A percentile compares a stretch with the other conserved stretches of the same genome.
Conservation (phyloP, 2,329 filamentous ascomycete genomes). For the Amylocarpus encephaloides region DNA sequence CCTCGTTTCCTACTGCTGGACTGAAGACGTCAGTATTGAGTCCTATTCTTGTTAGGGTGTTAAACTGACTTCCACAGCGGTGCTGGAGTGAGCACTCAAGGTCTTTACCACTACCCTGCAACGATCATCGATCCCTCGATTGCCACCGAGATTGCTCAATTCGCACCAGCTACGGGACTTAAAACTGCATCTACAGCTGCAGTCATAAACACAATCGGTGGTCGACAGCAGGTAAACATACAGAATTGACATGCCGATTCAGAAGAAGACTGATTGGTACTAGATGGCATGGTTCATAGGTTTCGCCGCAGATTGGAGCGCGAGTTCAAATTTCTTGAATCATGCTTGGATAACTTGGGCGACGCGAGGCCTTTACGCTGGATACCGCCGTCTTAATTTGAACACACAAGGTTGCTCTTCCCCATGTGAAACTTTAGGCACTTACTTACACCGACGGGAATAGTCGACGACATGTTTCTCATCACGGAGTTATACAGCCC, state of each 20-base stretch:
- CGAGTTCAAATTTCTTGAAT: slow-evolving; percentile 51
- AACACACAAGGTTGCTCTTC: slow-evolving; percentile 20
- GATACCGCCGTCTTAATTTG: slow-evolving; percentile 24
- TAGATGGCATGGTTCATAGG: slow-evolving; percentile 53
- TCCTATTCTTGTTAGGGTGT: not conserved
- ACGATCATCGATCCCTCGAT: slow-evolving; percentile 45
- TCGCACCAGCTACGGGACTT: slow-evolving; percentile 40
- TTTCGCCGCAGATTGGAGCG: slow-evolving; percentile 39
- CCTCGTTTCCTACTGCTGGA: slow-evolving; percentile 48
- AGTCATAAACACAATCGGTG: slow-evolving; percentile 52
- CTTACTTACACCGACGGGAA: slow-evolving; percentile 7
- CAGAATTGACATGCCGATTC: not conserved
- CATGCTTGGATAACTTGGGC: slow-evolving; percentile 59
- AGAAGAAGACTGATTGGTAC: not conserved
- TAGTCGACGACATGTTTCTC: slow-evolving; percentile 57
- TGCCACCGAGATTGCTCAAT: slow-evolving; percentile 49
- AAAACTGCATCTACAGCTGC: slow-evolving; percentile 41
- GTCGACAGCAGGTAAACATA: slow-evolving; percentile 42
- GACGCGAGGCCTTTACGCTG: slow-evolving; percentile 46
- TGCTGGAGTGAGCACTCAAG: slow-evolving; percentile 42
- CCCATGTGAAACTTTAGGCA: slow-evolving; percentile 4
- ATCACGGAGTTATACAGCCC: slow-evolving; percentile 45
- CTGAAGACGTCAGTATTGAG: slow-evolving; percentile 37
- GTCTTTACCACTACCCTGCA: slow-evolving; percentile 54
- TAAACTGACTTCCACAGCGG: slow-evolving; percentile 22